Evolutionary conservation across 495 filamentous ascomycete species (phyloP).

Genomic region (Penicillium canariense): DNA sequence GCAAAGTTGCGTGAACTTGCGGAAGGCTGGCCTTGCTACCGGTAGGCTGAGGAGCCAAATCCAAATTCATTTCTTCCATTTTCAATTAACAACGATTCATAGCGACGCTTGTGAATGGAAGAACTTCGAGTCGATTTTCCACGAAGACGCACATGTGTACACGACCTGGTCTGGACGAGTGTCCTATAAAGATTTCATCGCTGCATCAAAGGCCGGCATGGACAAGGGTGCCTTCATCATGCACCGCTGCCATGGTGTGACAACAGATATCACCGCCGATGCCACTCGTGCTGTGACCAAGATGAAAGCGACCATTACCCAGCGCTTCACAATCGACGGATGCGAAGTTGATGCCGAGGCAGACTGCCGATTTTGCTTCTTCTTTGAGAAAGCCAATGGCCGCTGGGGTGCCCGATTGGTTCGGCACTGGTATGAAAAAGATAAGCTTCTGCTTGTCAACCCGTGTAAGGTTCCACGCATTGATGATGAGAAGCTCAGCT

Average conservation of each 20-base stretch:
- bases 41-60: constrained; percentile 17
- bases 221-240: constrained; percentile 63
- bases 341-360: constrained; percentile 58
- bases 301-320: constrained; percentile 70
- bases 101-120: constrained; percentile 63
- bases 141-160: constrained; percentile 57
- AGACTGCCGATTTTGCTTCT: constrained; percentile 64
- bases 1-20: constrained; percentile 59
- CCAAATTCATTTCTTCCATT: neutral
- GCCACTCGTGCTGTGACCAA: constrained; percentile 60
- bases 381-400: constrained; percentile 47
- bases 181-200: constrained; percentile 55
- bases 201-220: constrained; percentile 58
- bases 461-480: constrained; percentile 49
- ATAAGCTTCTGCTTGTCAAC: constrained; percentile 60
- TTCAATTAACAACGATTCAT: neutral
- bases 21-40: constrained; percentile 66
- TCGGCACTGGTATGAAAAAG: constrained; percentile 67
- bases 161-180: constrained; percentile 62
- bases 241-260: constrained; percentile 61
- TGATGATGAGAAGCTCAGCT: constrained; percentile 44
- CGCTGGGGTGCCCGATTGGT: constrained; percentile 60
- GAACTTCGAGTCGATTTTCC: constrained; percentile 61
- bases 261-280: constrained; percentile 51
- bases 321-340: constrained; percentile 53